phyloP scores from a whole-genome alignment of 2,329 filamentous ascomycete species.

The Penicillium olsonii region DNA sequence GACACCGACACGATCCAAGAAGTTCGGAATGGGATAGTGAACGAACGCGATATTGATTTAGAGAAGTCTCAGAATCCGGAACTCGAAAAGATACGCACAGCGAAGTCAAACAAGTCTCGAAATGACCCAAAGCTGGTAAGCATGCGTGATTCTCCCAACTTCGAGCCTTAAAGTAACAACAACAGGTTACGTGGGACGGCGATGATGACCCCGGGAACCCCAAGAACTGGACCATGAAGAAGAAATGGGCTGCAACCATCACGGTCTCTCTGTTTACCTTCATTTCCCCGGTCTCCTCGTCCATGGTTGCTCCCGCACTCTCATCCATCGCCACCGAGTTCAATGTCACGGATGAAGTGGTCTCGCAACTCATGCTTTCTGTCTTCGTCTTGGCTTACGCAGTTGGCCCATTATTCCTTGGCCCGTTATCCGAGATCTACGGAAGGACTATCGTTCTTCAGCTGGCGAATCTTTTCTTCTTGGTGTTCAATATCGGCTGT shows the following conservation, averaged over 20 bases:
- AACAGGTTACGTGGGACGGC: slow-evolving; percentile 52
- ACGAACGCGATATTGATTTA: slow-evolving; percentile 30
- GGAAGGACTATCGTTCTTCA: slow-evolving; percentile 59
- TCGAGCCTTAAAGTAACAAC: neutral
- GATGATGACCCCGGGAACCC: slow-evolving; percentile 53
- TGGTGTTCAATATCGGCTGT: slow-evolving; percentile 62
- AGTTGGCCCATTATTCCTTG: slow-evolving; percentile 54
- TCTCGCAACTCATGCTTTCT: slow-evolving; percentile 53
- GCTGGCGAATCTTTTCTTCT: slow-evolving; percentile 55
- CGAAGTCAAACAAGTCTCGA: slow-evolving; percentile 21
- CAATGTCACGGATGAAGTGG: slow-evolving; percentile 49
- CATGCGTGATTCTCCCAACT: neutral
- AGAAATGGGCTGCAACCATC: slow-evolving; percentile 60
- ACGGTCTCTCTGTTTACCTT: slow-evolving; percentile 61
- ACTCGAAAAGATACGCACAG: slow-evolving; percentile 27
- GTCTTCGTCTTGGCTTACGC: slow-evolving; percentile 59
- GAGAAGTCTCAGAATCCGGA: slow-evolving; percentile 19
- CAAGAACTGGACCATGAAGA: slow-evolving; percentile 56
- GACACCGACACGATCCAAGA: slow-evolving; percentile 23
- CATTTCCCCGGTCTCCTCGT: slow-evolving; percentile 64
- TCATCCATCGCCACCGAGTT: slow-evolving; percentile 56
- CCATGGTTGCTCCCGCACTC: slow-evolving; percentile 59
- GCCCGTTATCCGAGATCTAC: slow-evolving; percentile 58
- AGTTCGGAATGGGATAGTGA: slow-evolving; percentile 26
- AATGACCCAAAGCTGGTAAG: slow-evolving; percentile 30